Percentiles rank a stretch among this genome's conserved stretches.
Evolutionary conservation across 768 basidiomycete genomes (phyloP).

Genomic region (Serendipita indica): DNA sequence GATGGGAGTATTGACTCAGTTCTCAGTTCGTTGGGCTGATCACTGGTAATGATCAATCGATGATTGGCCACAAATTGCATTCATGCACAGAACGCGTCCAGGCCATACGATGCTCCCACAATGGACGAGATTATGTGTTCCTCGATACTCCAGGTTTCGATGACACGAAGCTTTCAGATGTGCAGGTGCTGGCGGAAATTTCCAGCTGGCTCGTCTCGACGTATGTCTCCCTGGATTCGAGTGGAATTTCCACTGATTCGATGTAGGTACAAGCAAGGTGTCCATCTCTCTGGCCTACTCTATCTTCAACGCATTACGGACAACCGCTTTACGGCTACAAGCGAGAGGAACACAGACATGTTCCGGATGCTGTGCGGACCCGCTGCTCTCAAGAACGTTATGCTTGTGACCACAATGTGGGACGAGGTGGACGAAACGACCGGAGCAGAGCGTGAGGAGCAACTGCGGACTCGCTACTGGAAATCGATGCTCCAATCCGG

Average conservation of each 20-base stretch:
- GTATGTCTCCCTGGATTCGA: background rate
- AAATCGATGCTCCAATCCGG: conserved; percentile 37
- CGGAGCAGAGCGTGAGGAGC: conserved; percentile 28
- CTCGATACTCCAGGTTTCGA: conserved; percentile 16
- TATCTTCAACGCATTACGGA: conserved; percentile 30
- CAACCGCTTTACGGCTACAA: conserved; percentile 24
- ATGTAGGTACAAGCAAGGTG: conserved; percentile 20
- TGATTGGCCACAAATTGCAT: conserved; percentile 15
- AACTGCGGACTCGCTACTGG: conserved; percentile 35
- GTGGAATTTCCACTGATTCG: background rate
- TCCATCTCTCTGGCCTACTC: conserved; percentile 24
- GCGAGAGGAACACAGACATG: conserved; percentile 33
- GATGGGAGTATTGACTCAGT: background rate
- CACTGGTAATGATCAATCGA: conserved; percentile 18
- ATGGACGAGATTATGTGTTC: background rate
- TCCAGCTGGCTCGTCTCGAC: conserved; percentile 13
- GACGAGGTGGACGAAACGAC: conserved; percentile 23
- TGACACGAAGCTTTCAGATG: conserved; percentile 18
- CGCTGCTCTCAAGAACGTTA: conserved; percentile 32
- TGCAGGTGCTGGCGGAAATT: conserved; percentile 19
- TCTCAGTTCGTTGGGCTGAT: conserved; percentile 3
- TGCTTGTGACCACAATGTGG: conserved; percentile 44
- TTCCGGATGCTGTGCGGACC: conserved; percentile 41
- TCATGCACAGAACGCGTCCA: conserved; percentile 15
- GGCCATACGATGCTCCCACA: background rate